Evolutionary conservation across 2,329 filamentous ascomycete genomes (phyloP).

Genomic region (Aspergillus sp.): DNA sequence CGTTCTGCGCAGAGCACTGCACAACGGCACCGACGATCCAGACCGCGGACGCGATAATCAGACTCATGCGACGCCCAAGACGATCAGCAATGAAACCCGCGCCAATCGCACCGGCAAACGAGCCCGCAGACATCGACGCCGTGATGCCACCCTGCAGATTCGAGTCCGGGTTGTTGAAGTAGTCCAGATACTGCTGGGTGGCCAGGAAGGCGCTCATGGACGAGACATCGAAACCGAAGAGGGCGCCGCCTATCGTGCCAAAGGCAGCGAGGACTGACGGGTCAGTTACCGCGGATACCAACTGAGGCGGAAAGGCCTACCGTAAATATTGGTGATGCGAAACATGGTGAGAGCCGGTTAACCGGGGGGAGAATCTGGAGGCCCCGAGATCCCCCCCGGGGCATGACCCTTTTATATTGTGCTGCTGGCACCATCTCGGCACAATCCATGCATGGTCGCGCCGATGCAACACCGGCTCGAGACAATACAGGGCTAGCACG

Average conservation of each 20-base stretch:
- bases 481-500: too few species aligned
- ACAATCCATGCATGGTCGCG: too few species aligned
- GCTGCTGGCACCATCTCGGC: too few species aligned
- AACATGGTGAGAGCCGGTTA: too few species aligned
- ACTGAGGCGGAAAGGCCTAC: too few species aligned
- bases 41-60: constrained; percentile 34
- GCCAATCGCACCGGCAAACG: constrained; percentile 60
- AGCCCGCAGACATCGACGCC: constrained; percentile 70
- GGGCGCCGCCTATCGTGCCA: constrained; percentile 56
- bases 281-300: too few species aligned
- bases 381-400: too few species aligned
- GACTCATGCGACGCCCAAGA: constrained; percentile 43
- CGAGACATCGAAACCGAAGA: constrained; percentile 61
- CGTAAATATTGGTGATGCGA: too few species aligned
- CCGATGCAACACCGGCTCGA: too few species aligned
- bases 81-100: constrained; percentile 38
- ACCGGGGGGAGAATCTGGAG: too few species aligned
- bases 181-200: constrained; percentile 53
- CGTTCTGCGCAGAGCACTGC: constrained; percentile 32
- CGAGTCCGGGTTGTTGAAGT: constrained; percentile 51
- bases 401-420: too few species aligned
- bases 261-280: constrained; percentile 52
- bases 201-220: constrained; percentile 49
- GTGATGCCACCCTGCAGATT: constrained; percentile 55
- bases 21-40: constrained; percentile 38